These are phyloP conservation scores for Trapa bicornis DNA, from an alignment of 345 rosid genomes.

Conservation along the genomic window DNA sequence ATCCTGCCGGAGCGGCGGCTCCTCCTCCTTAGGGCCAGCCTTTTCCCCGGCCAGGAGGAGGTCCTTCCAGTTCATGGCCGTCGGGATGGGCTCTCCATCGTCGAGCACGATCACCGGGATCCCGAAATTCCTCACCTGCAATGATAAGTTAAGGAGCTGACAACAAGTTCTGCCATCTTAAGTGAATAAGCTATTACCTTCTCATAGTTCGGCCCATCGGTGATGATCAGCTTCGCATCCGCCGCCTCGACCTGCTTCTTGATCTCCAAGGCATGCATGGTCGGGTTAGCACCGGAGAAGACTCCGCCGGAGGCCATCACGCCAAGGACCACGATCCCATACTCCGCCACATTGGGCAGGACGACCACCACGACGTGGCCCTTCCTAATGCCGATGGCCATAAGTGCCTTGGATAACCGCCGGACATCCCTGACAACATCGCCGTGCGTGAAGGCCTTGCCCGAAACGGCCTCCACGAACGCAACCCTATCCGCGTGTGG, in stretches of 20 bases:
- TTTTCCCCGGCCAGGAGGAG: conserved; percentile 70
- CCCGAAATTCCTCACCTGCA: conserved; percentile 46
- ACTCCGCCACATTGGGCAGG: conserved; percentile 80
- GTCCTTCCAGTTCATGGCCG: conserved; percentile 55
- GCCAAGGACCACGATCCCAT: conserved; percentile 68
- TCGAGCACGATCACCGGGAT: conserved; percentile 49
- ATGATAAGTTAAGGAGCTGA: not conserved
- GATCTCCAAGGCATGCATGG: conserved; percentile 59
- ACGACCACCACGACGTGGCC: conserved; percentile 76
- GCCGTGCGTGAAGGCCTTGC: conserved; percentile 51
- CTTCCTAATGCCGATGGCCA: conserved; percentile 69
- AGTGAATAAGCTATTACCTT: conserved; percentile 29
- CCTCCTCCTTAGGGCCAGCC: conserved; percentile 23
- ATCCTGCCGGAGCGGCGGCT: conserved; percentile 21
- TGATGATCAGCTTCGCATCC: conserved; percentile 68
- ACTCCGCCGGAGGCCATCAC: conserved; percentile 90
- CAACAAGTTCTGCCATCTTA: too few relatives aligned
- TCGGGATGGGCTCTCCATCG: conserved; percentile 30
- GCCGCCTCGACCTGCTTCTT: conserved; percentile 75
- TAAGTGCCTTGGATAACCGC: conserved; percentile 67
- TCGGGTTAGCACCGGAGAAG: conserved; percentile 84
- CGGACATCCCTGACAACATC: conserved; percentile 54
- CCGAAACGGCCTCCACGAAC: conserved; percentile 67
- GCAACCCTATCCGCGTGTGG: conserved; percentile 59
- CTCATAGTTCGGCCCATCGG: conserved; percentile 45